phyloP scores from a whole-genome alignment of 2,329 filamentous ascomycete genomes.

The Blastomyces parvus region DNA sequence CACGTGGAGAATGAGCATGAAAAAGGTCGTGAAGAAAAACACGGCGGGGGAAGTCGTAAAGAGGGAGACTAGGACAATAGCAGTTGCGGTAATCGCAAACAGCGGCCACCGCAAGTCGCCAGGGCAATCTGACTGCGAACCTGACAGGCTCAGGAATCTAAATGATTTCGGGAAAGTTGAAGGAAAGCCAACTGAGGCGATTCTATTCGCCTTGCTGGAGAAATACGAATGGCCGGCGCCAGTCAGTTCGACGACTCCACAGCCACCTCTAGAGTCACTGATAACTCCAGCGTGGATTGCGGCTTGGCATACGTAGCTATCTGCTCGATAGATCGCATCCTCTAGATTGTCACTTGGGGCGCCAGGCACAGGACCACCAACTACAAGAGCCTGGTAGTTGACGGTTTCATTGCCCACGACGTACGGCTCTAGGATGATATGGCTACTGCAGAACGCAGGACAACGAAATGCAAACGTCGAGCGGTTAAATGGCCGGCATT shows the following conservation, averaged over 20 bases:
- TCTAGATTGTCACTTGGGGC: constrained; percentile 19
- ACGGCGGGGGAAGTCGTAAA: constrained; percentile 69
- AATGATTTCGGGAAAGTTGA: constrained; percentile 86
- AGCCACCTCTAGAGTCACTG: constrained; percentile 62
- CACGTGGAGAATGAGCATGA: constrained; percentile 78
- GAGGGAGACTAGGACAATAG: constrained; percentile 67
- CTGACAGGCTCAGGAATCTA: constrained; percentile 56
- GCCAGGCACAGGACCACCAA: constrained; percentile 40
- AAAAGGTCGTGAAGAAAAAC: constrained; percentile 78
- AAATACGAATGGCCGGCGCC: constrained; percentile 58
- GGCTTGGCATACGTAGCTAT: constrained; percentile 77
- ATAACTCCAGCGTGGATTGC: constrained; percentile 78
- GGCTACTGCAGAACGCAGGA: constrained; percentile 44
- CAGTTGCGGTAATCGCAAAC: constrained; percentile 69
- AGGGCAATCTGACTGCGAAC: constrained; percentile 51
- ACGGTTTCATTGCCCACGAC: constrained; percentile 44
- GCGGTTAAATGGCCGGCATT: constrained; percentile 47
- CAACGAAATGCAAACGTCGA: constrained; percentile 47
- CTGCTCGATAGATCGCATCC: constrained; percentile 64
- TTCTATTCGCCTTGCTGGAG: constrained; percentile 59
- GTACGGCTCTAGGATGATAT: constrained; percentile 42
- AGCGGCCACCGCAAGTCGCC: constrained; percentile 76
- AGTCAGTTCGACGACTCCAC: constrained; percentile 66
- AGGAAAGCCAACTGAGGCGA: constrained; percentile 67
- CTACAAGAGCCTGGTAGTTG: constrained; percentile 43